phyloP scores from a whole-genome alignment of 331 rosid species.

The Malus hybrid region DNA sequence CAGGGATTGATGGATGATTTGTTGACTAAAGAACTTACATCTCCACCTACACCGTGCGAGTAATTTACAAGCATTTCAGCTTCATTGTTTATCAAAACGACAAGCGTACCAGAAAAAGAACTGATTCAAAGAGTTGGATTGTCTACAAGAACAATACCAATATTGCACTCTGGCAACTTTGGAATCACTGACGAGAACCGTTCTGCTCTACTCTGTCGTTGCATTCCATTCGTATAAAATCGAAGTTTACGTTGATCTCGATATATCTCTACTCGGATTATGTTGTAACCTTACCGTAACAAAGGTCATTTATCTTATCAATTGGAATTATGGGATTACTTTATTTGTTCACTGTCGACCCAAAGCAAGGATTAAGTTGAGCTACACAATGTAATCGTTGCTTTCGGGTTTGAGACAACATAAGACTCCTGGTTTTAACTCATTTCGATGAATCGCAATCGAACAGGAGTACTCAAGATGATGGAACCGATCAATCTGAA shows the following conservation, averaged over 20 bases:
- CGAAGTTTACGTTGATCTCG: neutral
- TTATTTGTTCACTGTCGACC: neutral
- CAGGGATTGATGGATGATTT: slow-evolving; percentile 11
- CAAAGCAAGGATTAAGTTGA: neutral
- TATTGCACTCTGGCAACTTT: neutral
- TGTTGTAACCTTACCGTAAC: neutral
- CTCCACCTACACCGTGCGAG: neutral
- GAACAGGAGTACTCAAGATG: neutral
- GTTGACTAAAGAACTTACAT: neutral
- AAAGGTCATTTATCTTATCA: neutral
- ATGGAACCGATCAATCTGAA: neutral
- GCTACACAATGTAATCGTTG: neutral
- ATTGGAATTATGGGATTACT: neutral
- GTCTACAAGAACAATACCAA: neutral
- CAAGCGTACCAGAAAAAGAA: neutral
- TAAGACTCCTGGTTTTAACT: neutral
- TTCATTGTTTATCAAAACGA: neutral
- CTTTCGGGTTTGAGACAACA: neutral
- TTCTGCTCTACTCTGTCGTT: neutral
- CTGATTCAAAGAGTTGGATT: neutral
- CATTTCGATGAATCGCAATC: neutral
- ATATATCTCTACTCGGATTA: neutral
- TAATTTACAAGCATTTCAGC: neutral
- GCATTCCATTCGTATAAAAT: neutral
- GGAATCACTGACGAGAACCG: neutral